Evolutionary conservation across 2,329 filamentous ascomycete genomes (phyloP).

Genomic region (Didymosphaeria variabile): DNA sequence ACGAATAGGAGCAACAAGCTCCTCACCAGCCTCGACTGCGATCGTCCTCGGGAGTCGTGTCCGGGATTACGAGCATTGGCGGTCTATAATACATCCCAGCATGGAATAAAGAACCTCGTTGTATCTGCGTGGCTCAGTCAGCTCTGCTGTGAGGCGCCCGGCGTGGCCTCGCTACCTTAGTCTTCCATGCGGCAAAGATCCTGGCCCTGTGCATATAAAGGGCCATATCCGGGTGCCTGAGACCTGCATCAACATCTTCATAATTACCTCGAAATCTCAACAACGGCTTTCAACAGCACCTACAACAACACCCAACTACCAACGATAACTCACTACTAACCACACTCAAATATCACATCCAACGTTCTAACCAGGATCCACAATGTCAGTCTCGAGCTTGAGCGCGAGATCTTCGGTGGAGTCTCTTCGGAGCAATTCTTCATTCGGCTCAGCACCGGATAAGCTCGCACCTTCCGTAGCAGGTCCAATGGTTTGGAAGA

Average conservation of each 20-base stretch:
- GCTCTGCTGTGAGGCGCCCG: constrained; percentile 17
- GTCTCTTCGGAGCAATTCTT: constrained; percentile 41
- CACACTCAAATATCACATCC: background rate
- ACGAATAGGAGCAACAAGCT: constrained; percentile 30
- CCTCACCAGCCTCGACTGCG: constrained; percentile 29
- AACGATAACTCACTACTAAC: constrained; percentile 2
- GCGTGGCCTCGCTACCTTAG: background rate
- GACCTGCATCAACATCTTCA: constrained; percentile 5
- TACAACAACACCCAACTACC: background rate
- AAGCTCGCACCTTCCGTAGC: constrained; percentile 37
- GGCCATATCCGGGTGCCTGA: constrained; percentile 3
- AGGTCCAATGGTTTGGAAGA: constrained; percentile 47
- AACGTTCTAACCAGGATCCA: background rate
- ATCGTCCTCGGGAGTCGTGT: constrained; percentile 27
- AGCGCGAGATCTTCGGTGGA: constrained; percentile 43
- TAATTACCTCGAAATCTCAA: constrained; percentile 1
- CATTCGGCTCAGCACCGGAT: constrained; percentile 38
- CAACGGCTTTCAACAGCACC: background rate
- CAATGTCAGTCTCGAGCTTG: constrained; percentile 36
- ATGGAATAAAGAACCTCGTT: constrained; percentile 20
- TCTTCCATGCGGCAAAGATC: constrained; percentile 1
- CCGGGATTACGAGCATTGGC: constrained; percentile 15
- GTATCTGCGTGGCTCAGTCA: constrained; percentile 44
- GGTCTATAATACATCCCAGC: constrained; percentile 9
- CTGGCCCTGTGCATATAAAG: constrained; percentile 11